Percentiles rank a stretch among this genome's conserved stretches.
phyloP scores from a whole-genome alignment of 2,329 filamentous ascomycete genomes.

The Fusarium sp. region DNA sequence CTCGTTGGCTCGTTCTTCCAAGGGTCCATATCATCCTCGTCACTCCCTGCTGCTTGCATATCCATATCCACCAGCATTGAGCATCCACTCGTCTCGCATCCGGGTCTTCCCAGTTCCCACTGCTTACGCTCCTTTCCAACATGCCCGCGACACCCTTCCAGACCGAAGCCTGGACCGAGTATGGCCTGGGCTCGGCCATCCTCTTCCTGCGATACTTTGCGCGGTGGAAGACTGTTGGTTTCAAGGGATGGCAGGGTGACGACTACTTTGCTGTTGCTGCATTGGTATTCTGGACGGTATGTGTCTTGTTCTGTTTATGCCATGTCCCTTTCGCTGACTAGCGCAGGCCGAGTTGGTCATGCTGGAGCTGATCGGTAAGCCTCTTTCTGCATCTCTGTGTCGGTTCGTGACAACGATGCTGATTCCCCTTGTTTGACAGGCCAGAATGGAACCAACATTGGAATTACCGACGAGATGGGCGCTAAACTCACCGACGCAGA shows the following conservation, averaged over 20 bases:
- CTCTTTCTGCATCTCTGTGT: conserved; percentile 6
- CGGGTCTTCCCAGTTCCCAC: not conserved
- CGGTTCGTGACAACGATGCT: conserved; percentile 17
- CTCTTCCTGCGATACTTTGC: conserved; percentile 58
- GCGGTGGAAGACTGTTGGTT: conserved; percentile 57
- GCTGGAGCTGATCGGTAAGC: conserved; percentile 54
- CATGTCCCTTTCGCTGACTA: conserved; percentile 5
- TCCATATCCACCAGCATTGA: conserved; percentile 5
- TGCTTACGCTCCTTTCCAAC: not conserved
- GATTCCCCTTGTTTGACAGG: conserved; percentile 45
- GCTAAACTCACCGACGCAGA: conserved; percentile 50
- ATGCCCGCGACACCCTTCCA: conserved; percentile 59
- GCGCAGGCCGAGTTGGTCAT: conserved; percentile 49
- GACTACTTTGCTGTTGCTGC: conserved; percentile 58
- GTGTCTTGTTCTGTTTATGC: conserved; percentile 5
- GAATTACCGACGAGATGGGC: conserved; percentile 52
- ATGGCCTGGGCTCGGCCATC: conserved; percentile 56
- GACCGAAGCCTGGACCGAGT: conserved; percentile 62
- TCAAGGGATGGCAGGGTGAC: conserved; percentile 60
- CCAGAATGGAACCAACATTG: conserved; percentile 58
- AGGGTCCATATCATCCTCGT: conserved; percentile 12
- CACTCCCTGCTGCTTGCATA: conserved; percentile 5
- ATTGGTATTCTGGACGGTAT: conserved; percentile 58
- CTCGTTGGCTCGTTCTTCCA: not conserved
- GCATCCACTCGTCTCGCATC: conserved; percentile 4